Evolutionary conservation across 192 early-diverging fungal genomes (phyloP), one percentile per base, ranked within the genome.

Genomic region (Coemansia sp.): DNA sequence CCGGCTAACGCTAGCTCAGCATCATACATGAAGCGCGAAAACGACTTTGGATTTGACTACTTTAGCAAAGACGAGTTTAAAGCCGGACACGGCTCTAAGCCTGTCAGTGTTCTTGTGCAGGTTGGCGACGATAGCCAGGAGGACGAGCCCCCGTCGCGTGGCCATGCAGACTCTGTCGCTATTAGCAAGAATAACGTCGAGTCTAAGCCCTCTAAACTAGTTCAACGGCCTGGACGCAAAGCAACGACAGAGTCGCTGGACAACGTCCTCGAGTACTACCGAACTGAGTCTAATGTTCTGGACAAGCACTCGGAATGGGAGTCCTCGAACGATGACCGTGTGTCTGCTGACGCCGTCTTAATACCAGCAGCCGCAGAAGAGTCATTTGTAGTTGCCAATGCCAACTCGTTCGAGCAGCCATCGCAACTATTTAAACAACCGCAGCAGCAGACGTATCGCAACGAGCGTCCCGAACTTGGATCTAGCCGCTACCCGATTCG

Each of bases 191-290:
- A 3, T 1, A 37, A 37, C 34, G 9, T 1, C 34, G 34, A 37
- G 5, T 37, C 34, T 1, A 37, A 37, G 11, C 34, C 34, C 1
- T 9, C 34, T 37, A 8, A 9, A 1, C 34, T 2, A 2, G 5
- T 9, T 6, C 34, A 24, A 33, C 27, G 39, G 27, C 59, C 64
- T 8, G 59, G 59, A 8, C 59, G 73, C 52, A 77, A 70, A 41
- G 73, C 55, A 4, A 77, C 73, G 3, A 67, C 44, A 25, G 73
- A 77, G 60, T 77, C 73, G 2, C 53, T 77, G 33, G 73, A 77
- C 46, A 77, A 77, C 24, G 73, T 77, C 17, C 43, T 77, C 21
- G 73, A 77, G 64, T 77, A 77, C 41, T 77, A 77, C 34, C 73
- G 68, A 38, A 66, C 63, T 2, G 39, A 55, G 33, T 45, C 73